phyloP scores from a whole-genome alignment of 2,329 filamentous ascomycete genomes.

The Tolypocladium nubicola region DNA sequence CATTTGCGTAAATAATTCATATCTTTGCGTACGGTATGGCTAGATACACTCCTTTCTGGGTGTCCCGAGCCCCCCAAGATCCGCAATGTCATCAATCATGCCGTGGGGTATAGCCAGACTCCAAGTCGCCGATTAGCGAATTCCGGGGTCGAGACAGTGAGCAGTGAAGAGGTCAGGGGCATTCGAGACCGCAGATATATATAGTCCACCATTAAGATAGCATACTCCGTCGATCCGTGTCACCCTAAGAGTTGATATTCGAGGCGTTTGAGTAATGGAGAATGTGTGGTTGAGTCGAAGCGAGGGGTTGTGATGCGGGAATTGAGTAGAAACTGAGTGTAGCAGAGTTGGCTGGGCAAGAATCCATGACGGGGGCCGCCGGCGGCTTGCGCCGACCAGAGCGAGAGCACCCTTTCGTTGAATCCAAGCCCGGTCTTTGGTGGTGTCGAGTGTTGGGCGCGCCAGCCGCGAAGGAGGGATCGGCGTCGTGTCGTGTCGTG shows the following conservation, averaged over 20 bases:
- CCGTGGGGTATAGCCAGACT: conserved; percentile 9
- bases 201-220: conserved; percentile 9
- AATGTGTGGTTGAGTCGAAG: conserved; percentile 1
- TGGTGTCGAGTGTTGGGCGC: background rate
- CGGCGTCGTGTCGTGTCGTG: background rate
- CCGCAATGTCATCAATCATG: conserved; percentile 11
- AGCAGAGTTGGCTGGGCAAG: background rate
- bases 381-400: background rate
- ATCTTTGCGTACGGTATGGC: conserved; percentile 11
- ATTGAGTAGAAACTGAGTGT: conserved; percentile 16
- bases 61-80: conserved; percentile 8
- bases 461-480: background rate
- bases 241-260: background rate
- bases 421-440: no score
- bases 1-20: conserved; percentile 4
- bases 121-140: conserved; percentile 1
- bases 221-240: conserved; percentile 6
- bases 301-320: conserved; percentile 12
- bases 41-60: conserved; percentile 13
- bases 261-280: background rate
- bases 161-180: conserved; percentile 8
- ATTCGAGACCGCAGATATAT: conserved; percentile 8
- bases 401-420: background rate
- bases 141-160: conserved; percentile 3
- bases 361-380: background rate